Percentiles rank a stretch among this genome's conserved stretches.
phyloP scores from a whole-genome alignment of 1,284 basidiomycete species.

The Pseudozyma pruni region DNA sequence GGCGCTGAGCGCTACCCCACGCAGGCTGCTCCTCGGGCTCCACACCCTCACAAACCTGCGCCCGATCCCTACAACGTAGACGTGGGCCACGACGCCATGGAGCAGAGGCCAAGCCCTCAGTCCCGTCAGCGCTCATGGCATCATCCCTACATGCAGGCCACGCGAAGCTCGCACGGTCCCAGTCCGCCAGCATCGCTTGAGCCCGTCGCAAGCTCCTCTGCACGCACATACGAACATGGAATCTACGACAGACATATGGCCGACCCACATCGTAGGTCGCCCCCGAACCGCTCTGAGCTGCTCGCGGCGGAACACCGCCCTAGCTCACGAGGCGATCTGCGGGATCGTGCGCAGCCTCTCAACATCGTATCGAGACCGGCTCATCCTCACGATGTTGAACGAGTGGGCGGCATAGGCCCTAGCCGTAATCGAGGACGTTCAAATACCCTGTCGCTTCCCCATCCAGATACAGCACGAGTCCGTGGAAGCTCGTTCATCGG shows the following conservation, averaged over 20 bases:
- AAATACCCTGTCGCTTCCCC: conserved; percentile 40
- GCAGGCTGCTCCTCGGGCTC: conserved; percentile 4
- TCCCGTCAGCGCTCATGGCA: conserved; percentile 44
- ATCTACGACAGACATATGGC: background rate
- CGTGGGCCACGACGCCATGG: conserved; percentile 3
- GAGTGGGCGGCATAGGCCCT: conserved; percentile 32
- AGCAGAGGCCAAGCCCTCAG: conserved; percentile 37
- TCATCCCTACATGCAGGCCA: conserved; percentile 32
- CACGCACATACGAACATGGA: conserved; percentile 18
- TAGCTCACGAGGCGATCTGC: conserved; percentile 16
- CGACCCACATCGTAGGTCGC: conserved; percentile 15
- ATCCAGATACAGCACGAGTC: conserved; percentile 15
- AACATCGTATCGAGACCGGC: conserved; percentile 21
- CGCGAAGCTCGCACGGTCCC: conserved; percentile 14
- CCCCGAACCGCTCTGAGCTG: conserved; percentile 17
- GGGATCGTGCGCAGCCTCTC: conserved; percentile 19
- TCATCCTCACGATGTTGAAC: conserved; percentile 16
- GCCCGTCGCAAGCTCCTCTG: conserved; percentile 1
- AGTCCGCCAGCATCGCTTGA: conserved; percentile 26
- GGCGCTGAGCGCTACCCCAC: conserved; percentile 19
- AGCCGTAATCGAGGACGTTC: conserved; percentile 45
- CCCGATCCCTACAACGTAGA: conserved; percentile 1
- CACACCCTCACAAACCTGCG: background rate
- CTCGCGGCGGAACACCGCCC: conserved; percentile 14
- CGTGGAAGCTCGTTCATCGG: conserved; percentile 26